These are phyloP conservation scores for Penicillium turbatum DNA, from an alignment of 495 filamentous ascomycete genomes.

Conservation along the genomic window DNA sequence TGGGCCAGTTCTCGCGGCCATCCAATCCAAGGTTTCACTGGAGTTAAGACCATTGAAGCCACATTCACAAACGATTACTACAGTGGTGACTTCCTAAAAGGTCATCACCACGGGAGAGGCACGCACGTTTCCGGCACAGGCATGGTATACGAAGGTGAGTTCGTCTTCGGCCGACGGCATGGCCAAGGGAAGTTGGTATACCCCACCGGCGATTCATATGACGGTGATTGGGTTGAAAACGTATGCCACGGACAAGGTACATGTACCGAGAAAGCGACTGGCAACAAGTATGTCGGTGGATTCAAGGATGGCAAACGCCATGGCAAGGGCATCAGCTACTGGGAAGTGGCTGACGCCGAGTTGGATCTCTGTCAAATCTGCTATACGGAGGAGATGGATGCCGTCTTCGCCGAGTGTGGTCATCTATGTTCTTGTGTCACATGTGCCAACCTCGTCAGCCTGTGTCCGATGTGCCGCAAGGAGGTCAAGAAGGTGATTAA, in stretches of 20 bases:
- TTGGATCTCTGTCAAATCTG: slow-evolving; percentile 61
- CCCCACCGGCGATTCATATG: slow-evolving; percentile 59
- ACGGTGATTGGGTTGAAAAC: slow-evolving; percentile 54
- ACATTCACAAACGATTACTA: slow-evolving; percentile 48
- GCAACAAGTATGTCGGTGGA: slow-evolving; percentile 60
- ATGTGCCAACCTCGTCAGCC: slow-evolving; percentile 59
- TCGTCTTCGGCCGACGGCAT: slow-evolving; percentile 48
- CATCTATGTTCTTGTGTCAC: slow-evolving; percentile 61
- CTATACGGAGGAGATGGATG: slow-evolving; percentile 58
- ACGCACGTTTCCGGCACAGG: slow-evolving; percentile 52
- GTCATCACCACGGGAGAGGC: slow-evolving; percentile 49
- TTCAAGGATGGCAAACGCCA: slow-evolving; percentile 60
- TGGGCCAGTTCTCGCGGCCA: slow-evolving; percentile 43
- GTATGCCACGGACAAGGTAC: slow-evolving; percentile 57
- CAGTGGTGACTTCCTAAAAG: slow-evolving; percentile 46
- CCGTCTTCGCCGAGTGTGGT: slow-evolving; percentile 62
- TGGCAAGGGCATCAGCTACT: slow-evolving; percentile 60
- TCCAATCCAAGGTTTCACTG: slow-evolving; percentile 43
- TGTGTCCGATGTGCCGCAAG: slow-evolving; percentile 62
- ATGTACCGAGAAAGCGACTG: slow-evolving; percentile 53
- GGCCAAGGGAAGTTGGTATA: slow-evolving; percentile 57
- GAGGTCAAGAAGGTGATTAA: slow-evolving; percentile 55
- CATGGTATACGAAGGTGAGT: slow-evolving; percentile 53
- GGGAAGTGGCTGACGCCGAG: slow-evolving; percentile 60
- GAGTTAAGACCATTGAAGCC: slow-evolving; percentile 40